phyloP scores from a whole-genome alignment of 2,329 filamentous ascomycete species.

The Fonsecaea pugnacius region DNA sequence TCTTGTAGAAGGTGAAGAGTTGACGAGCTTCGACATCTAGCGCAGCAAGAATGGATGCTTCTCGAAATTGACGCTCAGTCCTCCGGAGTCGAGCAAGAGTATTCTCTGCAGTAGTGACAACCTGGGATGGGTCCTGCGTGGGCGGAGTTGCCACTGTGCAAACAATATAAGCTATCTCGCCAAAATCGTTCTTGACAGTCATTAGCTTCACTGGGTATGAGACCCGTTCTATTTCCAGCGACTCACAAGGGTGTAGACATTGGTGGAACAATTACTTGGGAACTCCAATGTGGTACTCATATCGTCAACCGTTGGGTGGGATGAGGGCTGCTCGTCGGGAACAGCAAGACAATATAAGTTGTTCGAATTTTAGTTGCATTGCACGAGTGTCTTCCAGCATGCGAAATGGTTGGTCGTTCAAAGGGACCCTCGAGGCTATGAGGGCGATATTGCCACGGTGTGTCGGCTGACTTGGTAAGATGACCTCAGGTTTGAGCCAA shows the following conservation, averaged over 20 bases:
- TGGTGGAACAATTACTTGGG: slow-evolving; percentile 34
- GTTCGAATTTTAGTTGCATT: slow-evolving; percentile 25
- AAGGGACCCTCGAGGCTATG: not conserved
- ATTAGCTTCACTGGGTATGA: slow-evolving; percentile 10
- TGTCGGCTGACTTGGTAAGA: slow-evolving; percentile 3
- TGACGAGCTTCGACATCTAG: slow-evolving; percentile 34
- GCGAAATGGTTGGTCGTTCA: not conserved
- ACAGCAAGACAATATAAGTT: slow-evolving; percentile 18
- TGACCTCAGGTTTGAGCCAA: not conserved
- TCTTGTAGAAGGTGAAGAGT: slow-evolving; percentile 39
- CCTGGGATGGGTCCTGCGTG: slow-evolving; percentile 21
- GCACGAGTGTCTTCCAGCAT: slow-evolving; percentile 11
- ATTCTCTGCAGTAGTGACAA: slow-evolving; percentile 20
- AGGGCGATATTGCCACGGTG: not conserved
- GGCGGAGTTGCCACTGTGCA: slow-evolving; percentile 35
- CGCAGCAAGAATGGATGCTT: slow-evolving; percentile 35
- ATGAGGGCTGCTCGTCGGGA: slow-evolving; percentile 26
- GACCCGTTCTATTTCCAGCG: not conserved
- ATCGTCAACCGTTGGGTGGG: slow-evolving; percentile 34
- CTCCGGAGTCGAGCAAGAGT: slow-evolving; percentile 33
- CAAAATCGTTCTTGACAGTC: slow-evolving; percentile 33
- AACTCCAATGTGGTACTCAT: slow-evolving; percentile 34
- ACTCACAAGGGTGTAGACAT: slow-evolving; percentile 36
- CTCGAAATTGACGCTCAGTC: slow-evolving; percentile 36
- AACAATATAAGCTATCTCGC: slow-evolving; percentile 38